Conservation (phyloP, 2,329 filamentous ascomycete genomes). For the Botrytis deweyae region DNA sequence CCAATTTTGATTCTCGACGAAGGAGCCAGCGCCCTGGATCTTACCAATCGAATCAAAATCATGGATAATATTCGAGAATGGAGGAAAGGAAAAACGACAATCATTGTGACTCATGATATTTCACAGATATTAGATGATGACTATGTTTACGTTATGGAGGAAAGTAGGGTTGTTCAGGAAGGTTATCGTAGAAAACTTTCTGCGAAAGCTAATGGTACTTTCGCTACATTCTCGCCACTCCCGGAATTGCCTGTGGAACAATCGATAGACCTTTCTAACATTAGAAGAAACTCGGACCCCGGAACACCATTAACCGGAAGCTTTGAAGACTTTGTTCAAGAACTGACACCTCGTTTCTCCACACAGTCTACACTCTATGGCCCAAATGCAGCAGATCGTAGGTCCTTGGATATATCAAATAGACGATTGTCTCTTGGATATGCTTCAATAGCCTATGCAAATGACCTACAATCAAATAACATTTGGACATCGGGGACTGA, state of each 20-base stretch:
- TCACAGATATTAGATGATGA: constrained; percentile 71
- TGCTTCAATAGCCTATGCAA: constrained; percentile 27
- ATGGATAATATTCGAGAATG: constrained; percentile 75
- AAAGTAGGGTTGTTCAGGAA: constrained; percentile 65
- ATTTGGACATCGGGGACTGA: constrained; percentile 28
- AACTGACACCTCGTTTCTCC: constrained; percentile 9
- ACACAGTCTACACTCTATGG: constrained; percentile 9
- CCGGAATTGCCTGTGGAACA: constrained; percentile 4
- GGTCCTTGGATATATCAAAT: constrained; percentile 12
- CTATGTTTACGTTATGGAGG: constrained; percentile 76
- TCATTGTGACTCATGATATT: constrained; percentile 90
- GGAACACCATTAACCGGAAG: constrained; percentile 18
- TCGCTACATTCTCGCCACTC: constrained; percentile 46
- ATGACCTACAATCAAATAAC: constrained; percentile 24
- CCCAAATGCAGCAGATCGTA: not conserved
- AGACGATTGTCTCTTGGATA: constrained; percentile 26
- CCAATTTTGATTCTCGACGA: constrained; percentile 86
- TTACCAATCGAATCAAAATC: constrained; percentile 63
- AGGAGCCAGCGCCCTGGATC: constrained; percentile 81
- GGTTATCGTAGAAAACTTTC: constrained; percentile 62
- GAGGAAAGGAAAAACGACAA: constrained; percentile 79
- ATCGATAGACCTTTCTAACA: not conserved
- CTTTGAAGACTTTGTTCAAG: constrained; percentile 11
- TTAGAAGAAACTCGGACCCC: constrained; percentile 25
- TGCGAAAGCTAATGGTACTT: constrained; percentile 45